Percentiles rank a stretch among this genome's conserved stretches.
Evolutionary conservation across 2,329 filamentous ascomycete species (phyloP).

Genomic region (Ploettnerulaceae sp.): DNA sequence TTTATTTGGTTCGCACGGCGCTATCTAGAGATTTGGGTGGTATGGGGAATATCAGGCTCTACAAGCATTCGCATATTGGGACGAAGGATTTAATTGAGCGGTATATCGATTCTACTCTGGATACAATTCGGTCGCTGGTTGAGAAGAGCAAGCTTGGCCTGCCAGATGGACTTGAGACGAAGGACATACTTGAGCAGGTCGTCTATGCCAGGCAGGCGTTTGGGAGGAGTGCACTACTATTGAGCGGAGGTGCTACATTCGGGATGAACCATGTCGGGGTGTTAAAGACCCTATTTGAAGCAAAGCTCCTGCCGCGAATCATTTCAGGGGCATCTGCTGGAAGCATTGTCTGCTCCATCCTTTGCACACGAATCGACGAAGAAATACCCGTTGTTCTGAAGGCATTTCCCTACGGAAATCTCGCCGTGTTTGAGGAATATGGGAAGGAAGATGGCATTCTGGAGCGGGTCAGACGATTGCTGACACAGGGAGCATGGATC

Average conservation of each 20-base stretch:
- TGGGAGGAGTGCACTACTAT: constrained; percentile 59
- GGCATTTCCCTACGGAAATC: constrained; percentile 56
- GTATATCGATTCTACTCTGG: constrained; percentile 75
- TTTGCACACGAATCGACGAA: constrained; percentile 59
- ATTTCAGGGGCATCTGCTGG: constrained; percentile 65
- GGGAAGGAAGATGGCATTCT: constrained; percentile 58
- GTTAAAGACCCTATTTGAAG: constrained; percentile 60
- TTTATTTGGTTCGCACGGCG: constrained; percentile 74
- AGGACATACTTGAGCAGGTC: constrained; percentile 53
- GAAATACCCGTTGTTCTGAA: constrained; percentile 55
- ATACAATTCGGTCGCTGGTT: constrained; percentile 68
- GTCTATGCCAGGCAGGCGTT: constrained; percentile 57
- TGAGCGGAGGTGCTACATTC: constrained; percentile 66
- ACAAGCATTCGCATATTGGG: constrained; percentile 78
- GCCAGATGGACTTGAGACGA: constrained; percentile 49
- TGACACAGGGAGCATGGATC: constrained; percentile 80
- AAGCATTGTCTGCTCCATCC: constrained; percentile 62
- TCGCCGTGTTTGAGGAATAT: constrained; percentile 58
- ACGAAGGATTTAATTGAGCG: constrained; percentile 83
- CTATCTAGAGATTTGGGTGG: constrained; percentile 77
- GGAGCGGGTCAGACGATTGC: constrained; percentile 63
- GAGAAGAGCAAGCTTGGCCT: constrained; percentile 48
- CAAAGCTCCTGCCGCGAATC: constrained; percentile 58
- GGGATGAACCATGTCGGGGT: constrained; percentile 71
- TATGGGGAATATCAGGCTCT: constrained; percentile 79